Percentiles rank a stretch among this genome's conserved stretches.
These are phyloP conservation scores for Quercus wislizeni DNA, from an alignment of 306 rosid species.

Conservation along the genomic window DNA sequence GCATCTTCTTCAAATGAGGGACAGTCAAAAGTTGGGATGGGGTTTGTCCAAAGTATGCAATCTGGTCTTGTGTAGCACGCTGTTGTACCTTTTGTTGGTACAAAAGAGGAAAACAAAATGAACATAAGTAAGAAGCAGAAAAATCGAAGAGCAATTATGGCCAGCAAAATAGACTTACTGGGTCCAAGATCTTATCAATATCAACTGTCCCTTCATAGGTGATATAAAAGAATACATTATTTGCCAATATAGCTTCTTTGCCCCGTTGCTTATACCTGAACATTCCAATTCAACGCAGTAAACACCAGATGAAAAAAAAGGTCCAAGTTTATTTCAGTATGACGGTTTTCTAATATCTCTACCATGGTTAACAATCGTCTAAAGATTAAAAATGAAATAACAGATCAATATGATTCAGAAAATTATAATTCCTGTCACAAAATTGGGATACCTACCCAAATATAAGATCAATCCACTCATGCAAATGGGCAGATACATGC, in stretches of 20 bases:
- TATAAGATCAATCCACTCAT: conserved; percentile 98
- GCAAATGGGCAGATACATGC: conserved; percentile 84
- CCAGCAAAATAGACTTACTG: conserved; percentile 56
- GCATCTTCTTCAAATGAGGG: conserved; percentile 82
- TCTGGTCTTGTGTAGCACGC: conserved; percentile 93
- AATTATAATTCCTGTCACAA: not conserved
- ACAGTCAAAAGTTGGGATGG: conserved; percentile 90
- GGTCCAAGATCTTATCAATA: conserved; percentile 90
- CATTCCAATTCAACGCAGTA: conserved; percentile 28
- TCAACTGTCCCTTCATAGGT: conserved; percentile 95
- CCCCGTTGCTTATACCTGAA: conserved; percentile 95
- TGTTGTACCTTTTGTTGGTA: conserved; percentile 71
- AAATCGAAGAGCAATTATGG: conserved; percentile 21
- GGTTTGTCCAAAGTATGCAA: conserved; percentile 97
- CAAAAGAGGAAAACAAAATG: not conserved
- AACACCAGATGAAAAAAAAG: conserved; percentile 16
- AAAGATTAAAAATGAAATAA: conserved; percentile 15
- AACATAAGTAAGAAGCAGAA: not conserved
- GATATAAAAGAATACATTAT: conserved; percentile 89
- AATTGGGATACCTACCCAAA: conserved; percentile 64
- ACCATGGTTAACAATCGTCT: conserved; percentile 20
- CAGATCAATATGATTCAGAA: conserved; percentile 14
- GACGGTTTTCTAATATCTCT: conserved; percentile 16
- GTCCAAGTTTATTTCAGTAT: conserved; percentile 21
- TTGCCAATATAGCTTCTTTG: conserved; percentile 81